A percentile compares a stretch with the other conserved stretches of the same genome.
Conservation (phyloP, 2,329 filamentous ascomycete species). For the Talaromyces verruculosus region DNA sequence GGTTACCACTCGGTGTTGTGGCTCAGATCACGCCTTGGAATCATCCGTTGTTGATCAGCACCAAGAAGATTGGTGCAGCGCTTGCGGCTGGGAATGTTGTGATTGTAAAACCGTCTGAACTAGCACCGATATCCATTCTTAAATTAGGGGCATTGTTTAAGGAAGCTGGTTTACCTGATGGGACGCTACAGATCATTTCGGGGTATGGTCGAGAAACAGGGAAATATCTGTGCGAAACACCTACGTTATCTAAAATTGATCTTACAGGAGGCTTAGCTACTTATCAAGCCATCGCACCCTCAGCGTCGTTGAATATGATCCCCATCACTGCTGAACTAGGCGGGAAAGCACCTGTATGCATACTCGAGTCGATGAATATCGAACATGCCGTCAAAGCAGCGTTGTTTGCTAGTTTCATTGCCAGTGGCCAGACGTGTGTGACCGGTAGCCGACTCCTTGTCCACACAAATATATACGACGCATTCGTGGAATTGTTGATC, state of each 20-base stretch:
- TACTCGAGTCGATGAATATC: conserved; percentile 28
- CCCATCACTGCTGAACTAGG: conserved; percentile 30
- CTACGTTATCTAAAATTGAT: conserved; percentile 27
- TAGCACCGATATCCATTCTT: conserved; percentile 46
- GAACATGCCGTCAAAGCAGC: conserved; percentile 28
- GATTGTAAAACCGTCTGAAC: conserved; percentile 43
- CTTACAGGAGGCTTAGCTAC: conserved; percentile 28
- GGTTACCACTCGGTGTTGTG: conserved; percentile 41
- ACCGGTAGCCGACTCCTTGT: conserved; percentile 57
- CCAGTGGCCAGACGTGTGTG: conserved; percentile 58
- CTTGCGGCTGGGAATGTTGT: conserved; percentile 44
- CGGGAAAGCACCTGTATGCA: conserved; percentile 30
- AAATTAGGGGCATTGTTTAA: conserved; percentile 43
- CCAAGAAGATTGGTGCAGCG: conserved; percentile 42
- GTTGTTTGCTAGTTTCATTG: conserved; percentile 50
- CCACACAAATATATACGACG: conserved; percentile 46
- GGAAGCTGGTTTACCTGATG: conserved; percentile 46
- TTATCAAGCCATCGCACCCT: conserved; percentile 27
- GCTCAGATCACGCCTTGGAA: conserved; percentile 44
- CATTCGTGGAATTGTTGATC: conserved; percentile 40
- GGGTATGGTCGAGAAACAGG: conserved; percentile 57
- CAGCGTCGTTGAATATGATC: conserved; percentile 25
- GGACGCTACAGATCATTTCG: conserved; percentile 36
- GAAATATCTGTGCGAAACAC: conserved; percentile 48
- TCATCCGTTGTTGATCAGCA: conserved; percentile 39